Percentiles rank a stretch among this genome's conserved stretches.
Conservation (phyloP, 306 rosid genomes). For the Citrullus amarus region DNA sequence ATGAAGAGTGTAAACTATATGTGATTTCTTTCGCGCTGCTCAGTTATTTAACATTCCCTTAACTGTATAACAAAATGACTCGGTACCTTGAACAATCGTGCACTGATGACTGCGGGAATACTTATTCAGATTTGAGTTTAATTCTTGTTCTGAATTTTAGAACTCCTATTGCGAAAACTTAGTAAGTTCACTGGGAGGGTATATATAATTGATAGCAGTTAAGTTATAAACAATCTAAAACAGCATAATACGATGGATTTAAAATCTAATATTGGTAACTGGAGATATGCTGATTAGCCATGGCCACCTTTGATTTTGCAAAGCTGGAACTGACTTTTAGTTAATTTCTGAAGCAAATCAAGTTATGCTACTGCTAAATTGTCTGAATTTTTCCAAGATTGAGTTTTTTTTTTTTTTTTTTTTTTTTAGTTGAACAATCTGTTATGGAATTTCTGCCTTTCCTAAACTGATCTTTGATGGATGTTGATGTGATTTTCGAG, state of each 20-base stretch:
- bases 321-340: neutral
- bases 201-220: neutral
- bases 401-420: neutral
- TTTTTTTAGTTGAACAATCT: neutral
- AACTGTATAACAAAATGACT: neutral
- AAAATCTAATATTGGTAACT: neutral
- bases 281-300: neutral
- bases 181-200: neutral
- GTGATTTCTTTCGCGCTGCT: neutral
- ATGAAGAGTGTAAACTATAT: neutral
- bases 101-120: neutral
- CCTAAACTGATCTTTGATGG: neutral
- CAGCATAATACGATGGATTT: neutral
- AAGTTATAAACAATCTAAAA: neutral
- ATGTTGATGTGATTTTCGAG: neutral
- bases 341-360: neutral
- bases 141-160: neutral
- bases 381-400: neutral
- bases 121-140: neutral
- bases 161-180: neutral
- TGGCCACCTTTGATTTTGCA: neutral
- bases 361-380: neutral
- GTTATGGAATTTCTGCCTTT: neutral
- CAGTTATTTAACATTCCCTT: neutral
- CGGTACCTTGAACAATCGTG: neutral